phyloP scores from a whole-genome alignment of 148 eudicot genomes.

The Chenopodium formosanum region DNA sequence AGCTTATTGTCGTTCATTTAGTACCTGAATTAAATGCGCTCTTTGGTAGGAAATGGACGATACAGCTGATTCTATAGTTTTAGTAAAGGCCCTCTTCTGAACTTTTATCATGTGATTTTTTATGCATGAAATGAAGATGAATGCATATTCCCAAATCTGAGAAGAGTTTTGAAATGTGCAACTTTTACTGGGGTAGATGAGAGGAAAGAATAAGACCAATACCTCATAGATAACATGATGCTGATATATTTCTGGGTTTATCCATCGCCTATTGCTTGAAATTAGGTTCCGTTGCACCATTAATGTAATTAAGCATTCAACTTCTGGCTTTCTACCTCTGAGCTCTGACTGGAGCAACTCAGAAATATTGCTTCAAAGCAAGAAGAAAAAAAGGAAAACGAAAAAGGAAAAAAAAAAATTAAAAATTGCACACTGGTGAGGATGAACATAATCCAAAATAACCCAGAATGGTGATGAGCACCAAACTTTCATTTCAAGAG shows the following conservation, averaged over 20 bases:
- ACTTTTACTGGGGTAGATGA: too few species aligned
- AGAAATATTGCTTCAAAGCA: not conserved
- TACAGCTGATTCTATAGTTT: not conserved
- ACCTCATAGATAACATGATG: not conserved
- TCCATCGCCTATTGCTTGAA: not conserved
- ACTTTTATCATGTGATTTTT: too few species aligned
- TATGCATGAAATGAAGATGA: too few species aligned
- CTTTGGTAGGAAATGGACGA: not conserved
- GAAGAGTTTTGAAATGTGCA: not conserved
- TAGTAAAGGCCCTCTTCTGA: not conserved
- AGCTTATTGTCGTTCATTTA: not conserved
- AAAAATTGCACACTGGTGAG: not conserved
- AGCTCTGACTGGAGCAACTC: not conserved
- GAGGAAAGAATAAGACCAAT: not conserved
- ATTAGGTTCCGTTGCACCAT: not conserved
- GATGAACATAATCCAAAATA: not conserved
- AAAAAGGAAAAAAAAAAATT: too few species aligned
- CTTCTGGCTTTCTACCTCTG: not conserved
- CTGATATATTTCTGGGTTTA: not conserved
- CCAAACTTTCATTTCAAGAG: conserved; percentile 1
- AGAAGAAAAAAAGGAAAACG: not conserved
- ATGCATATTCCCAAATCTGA: not conserved
- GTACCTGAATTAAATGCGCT: not conserved
- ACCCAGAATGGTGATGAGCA: not conserved
- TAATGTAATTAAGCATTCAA: not conserved